Percentiles rank a stretch among this genome's conserved stretches.
These are phyloP conservation scores for Beauveria asiatica DNA, from an alignment of 2,329 filamentous ascomycete genomes.

Conservation along the genomic window DNA sequence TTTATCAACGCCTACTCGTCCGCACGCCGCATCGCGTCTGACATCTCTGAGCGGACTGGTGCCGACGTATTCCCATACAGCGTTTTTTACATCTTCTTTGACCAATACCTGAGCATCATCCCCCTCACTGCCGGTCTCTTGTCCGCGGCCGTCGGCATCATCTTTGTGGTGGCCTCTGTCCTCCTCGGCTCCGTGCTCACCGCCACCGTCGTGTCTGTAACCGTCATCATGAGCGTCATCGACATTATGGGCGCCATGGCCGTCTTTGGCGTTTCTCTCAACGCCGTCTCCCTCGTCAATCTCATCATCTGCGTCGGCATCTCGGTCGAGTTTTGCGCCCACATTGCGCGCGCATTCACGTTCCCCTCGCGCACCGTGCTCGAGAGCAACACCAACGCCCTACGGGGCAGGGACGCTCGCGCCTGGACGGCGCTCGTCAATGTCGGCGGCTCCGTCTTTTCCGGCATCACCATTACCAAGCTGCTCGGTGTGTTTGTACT, in stretches of 20 bases:
- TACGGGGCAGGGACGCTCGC: conserved; percentile 73
- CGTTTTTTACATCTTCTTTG: conserved; percentile 98
- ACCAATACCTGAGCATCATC: conserved; percentile 86
- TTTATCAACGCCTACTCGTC: conserved; percentile 88
- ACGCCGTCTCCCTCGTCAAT: conserved; percentile 92
- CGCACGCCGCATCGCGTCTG: conserved; percentile 76
- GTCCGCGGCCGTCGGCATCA: conserved; percentile 74
- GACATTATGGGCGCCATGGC: conserved; percentile 97
- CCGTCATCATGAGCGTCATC: conserved; percentile 85
- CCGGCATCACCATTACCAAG: conserved; percentile 93
- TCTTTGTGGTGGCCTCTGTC: conserved; percentile 69
- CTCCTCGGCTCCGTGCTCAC: conserved; percentile 80
- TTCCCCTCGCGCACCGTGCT: conserved; percentile 80
- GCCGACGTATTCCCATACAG: conserved; percentile 92
- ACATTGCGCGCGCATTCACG: conserved; percentile 91
- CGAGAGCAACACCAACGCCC: conserved; percentile 65
- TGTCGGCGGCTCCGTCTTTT: conserved; percentile 89
- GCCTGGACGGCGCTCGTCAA: conserved; percentile 92
- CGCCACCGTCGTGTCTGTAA: conserved; percentile 71
- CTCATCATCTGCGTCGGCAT: conserved; percentile 96
- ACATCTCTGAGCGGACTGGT: conserved; percentile 62
- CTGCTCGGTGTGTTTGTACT: conserved; percentile 84
- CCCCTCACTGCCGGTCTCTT: conserved; percentile 70
- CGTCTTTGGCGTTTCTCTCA: conserved; percentile 76
- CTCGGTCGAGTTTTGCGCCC: conserved; percentile 92